A percentile compares a stretch with the other conserved stretches of the same genome.
phyloP scores from a whole-genome alignment of 495 filamentous ascomycete genomes.

The Talaromyces liani region DNA sequence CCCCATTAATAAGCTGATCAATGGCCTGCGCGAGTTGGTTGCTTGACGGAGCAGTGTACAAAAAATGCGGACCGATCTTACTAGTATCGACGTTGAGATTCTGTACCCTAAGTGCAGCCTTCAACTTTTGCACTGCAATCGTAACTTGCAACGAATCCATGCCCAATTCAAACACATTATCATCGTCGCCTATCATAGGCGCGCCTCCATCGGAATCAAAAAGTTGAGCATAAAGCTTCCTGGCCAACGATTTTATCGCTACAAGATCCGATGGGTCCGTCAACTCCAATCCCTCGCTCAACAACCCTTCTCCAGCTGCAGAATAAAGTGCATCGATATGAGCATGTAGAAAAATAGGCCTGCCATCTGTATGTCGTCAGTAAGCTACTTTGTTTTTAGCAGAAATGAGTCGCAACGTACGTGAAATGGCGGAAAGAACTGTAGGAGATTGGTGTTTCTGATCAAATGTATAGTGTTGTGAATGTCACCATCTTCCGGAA shows the following conservation, averaged over 20 bases:
- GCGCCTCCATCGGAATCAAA: constrained; percentile 8
- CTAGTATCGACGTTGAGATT: neutral
- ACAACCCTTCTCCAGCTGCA: constrained; percentile 14
- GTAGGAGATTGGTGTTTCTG: constrained; percentile 50
- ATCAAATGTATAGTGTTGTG: constrained; percentile 98
- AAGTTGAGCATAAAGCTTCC: neutral
- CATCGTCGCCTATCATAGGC: constrained; percentile 9
- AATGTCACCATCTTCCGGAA: constrained; percentile 84
- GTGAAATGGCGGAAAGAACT: constrained; percentile 3
- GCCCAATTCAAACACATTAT: constrained; percentile 34
- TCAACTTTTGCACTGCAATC: constrained; percentile 10
- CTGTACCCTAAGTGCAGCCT: neutral
- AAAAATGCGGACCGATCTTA: constrained; percentile 4
- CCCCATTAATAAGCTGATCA: neutral
- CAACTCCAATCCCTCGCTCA: constrained; percentile 4
- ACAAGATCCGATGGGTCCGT: neutral
- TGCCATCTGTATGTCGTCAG: neutral
- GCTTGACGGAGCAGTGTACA: constrained; percentile 4
- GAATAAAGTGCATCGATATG: constrained; percentile 19
- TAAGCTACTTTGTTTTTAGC: too few relatives aligned
- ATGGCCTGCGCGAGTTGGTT: constrained; percentile 5
- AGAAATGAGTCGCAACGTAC: too few relatives aligned
- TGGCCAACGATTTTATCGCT: constrained; percentile 2
- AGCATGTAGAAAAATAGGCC: neutral
- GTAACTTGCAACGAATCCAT: constrained; percentile 47